Conservation (phyloP, 768 basidiomycete genomes). For the Rhodotorula taiwanensis region DNA sequence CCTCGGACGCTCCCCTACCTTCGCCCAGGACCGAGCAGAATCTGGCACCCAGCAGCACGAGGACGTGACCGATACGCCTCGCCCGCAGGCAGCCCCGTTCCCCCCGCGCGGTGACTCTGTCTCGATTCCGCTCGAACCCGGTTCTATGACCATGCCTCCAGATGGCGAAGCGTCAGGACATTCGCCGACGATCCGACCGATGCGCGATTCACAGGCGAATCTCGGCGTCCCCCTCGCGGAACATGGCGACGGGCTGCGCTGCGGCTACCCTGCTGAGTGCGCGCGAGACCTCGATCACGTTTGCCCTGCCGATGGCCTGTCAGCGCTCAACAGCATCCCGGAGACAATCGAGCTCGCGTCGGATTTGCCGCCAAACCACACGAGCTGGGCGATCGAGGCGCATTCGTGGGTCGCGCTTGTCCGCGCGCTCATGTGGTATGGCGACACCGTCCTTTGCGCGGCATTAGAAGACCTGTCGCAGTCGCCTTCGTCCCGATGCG, state of each 20-base stretch:
- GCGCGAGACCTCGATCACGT: slow-evolving; percentile 21
- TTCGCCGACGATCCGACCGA: too few relatives aligned
- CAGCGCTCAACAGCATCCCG: neutral
- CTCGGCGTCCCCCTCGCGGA: too few relatives aligned
- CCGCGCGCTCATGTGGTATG: slow-evolving; percentile 32
- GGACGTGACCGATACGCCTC: too few relatives aligned
- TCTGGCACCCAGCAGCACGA: too few relatives aligned
- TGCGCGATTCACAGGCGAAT: too few relatives aligned
- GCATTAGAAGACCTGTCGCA: slow-evolving; percentile 3
- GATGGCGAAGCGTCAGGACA: too few relatives aligned
- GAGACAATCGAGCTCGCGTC: slow-evolving; percentile 13
- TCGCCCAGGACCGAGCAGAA: too few relatives aligned
- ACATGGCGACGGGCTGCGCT: slow-evolving; percentile 23
- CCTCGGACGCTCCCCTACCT: too few relatives aligned
- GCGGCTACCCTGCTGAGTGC: slow-evolving; percentile 27
- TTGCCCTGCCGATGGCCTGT: slow-evolving; percentile 20
- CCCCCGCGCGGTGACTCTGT: too few relatives aligned
- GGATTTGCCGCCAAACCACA: neutral
- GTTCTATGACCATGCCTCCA: too few relatives aligned
- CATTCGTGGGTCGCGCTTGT: slow-evolving; percentile 18
- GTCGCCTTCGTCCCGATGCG: slow-evolving; percentile 9
- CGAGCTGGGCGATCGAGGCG: slow-evolving; percentile 28
- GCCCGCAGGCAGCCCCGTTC: too few relatives aligned
- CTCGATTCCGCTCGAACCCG: too few relatives aligned
- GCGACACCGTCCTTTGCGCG: slow-evolving; percentile 15